A percentile compares a stretch with the other conserved stretches of the same genome.
These are phyloP conservation scores for Letharia lupina DNA, from an alignment of 495 filamentous ascomycete genomes.

Conservation along the genomic window DNA sequence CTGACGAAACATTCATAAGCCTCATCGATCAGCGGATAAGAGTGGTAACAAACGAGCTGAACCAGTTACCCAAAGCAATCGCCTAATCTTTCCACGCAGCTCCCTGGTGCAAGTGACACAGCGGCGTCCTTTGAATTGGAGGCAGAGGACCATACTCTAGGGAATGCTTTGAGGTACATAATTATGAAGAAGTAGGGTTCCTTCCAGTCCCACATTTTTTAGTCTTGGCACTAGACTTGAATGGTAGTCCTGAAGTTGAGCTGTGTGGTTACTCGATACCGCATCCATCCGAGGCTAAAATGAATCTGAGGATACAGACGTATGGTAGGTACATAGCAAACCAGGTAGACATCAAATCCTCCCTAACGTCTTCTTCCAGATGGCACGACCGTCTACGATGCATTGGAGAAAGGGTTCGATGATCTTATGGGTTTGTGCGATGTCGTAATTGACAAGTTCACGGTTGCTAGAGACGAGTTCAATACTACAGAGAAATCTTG, in stretches of 20 bases:
- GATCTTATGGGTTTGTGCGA: slow-evolving; percentile 88
- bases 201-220: not conserved
- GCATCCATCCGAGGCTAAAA: slow-evolving; percentile 89
- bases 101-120: slow-evolving; percentile 61
- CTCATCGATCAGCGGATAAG: slow-evolving; percentile 27
- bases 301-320: slow-evolving; percentile 96
- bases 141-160: slow-evolving; percentile 87
- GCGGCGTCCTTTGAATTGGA: slow-evolving; percentile 82
- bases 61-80: not conserved
- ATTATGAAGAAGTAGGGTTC: slow-evolving; percentile 91
- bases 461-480: slow-evolving; percentile 54
- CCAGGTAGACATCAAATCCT: slow-evolving; percentile 9
- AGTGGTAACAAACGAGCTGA: slow-evolving; percentile 26
- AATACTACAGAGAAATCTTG: slow-evolving; percentile 35
- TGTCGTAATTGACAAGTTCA: slow-evolving; percentile 81
- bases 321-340: slow-evolving; percentile 54
- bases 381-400: slow-evolving; percentile 68
- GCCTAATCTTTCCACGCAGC: slow-evolving; percentile 31
- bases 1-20: slow-evolving; percentile 9
- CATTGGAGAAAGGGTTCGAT: slow-evolving; percentile 78
- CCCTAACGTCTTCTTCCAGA: slow-evolving; percentile 41
- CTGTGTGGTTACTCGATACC: slow-evolving; percentile 98
- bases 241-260: slow-evolving; percentile 69
- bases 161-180: slow-evolving; percentile 85
- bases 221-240: not conserved